Evolutionary conservation across 495 filamentous ascomycete species (phyloP), one percentile per base, ranked within the genome.

Genomic region (Hypoxylon fuscum): DNA sequence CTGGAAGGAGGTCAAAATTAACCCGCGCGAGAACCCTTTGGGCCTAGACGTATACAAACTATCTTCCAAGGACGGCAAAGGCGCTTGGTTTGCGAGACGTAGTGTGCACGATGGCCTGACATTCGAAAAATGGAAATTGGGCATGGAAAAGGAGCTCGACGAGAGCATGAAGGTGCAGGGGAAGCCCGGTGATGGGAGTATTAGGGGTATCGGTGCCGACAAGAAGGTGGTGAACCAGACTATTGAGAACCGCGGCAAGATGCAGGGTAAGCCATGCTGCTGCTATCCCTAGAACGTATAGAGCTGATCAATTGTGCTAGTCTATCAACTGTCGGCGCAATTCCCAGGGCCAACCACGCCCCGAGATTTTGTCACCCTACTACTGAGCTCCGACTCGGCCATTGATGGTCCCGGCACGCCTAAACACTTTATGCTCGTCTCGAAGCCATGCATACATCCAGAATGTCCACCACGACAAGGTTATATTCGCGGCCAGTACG

Each of bases 311-410:
- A 34, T 38, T 17, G n/a, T 38, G 17, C 9, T 27, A 85, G 90
- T 97, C 5, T 96, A 90, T 64, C 87, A 93, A 65, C 81, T 96
- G 0, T 92, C 89, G 2, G 93, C 92, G 2, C 88, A 93, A 75
- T 97, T 97, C 70, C 93, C 93, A 0, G 90, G 90, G 4, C 94
- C 94, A 15, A 93, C 91, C 1, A 84, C 93, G 8, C 87, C 94
- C 21, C 79, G 94, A 68, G 95, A 97, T 68, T 97, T 97, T 74
- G 86, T 97, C 25, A 86, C 87, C 9, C 72, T 93, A 65, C 79
- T 91, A 23, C 77, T 96, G 37, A 90, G 82, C 23, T 81, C 85
- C 1, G 78, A 82, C 35, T 68, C 71, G 12, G 60, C 66, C 7
- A 38, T 49, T 6, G 55, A 55, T 21, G 23, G 47, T 8, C 58